phyloP scores from a whole-genome alignment of 2,329 filamentous ascomycete species.

The Thielaviopsis cerberus region DNA sequence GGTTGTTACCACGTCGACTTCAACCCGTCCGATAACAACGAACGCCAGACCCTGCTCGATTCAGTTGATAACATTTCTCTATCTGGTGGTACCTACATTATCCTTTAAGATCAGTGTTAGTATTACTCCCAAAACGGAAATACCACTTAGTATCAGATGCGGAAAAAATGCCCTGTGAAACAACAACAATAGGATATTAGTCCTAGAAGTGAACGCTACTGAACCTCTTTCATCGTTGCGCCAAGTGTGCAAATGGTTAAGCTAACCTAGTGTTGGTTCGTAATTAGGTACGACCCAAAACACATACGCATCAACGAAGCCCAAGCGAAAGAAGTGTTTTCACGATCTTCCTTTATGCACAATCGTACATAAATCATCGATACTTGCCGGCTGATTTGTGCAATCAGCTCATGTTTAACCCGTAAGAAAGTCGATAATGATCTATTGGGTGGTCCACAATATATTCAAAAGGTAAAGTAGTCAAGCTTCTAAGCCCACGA shows the following conservation, averaged over 20 bases:
- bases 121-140: conserved; percentile 8
- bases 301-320: too few species aligned
- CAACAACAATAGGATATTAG: neutral
- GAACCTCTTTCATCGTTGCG: neutral
- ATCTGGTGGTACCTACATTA: neutral
- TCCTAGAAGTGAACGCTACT: neutral
- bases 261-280: neutral
- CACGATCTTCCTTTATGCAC: too few species aligned
- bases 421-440: neutral
- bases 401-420: neutral
- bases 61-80: neutral
- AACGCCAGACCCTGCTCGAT: neutral
- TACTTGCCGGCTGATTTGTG: neutral
- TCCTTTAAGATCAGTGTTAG: neutral
- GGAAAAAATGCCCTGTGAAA: conserved; percentile 6
- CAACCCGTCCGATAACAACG: neutral
- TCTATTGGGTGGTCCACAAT: neutral
- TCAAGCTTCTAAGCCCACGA: neutral
- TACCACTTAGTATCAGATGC: neutral
- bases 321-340: too few species aligned
- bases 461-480: neutral
- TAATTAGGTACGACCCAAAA: neutral
- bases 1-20: neutral
- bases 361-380: neutral
- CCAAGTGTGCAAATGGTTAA: neutral